Percentiles rank a stretch among this genome's conserved stretches.
Conservation (phyloP, 441 rosid species). For the Eutrema salsugineum region DNA sequence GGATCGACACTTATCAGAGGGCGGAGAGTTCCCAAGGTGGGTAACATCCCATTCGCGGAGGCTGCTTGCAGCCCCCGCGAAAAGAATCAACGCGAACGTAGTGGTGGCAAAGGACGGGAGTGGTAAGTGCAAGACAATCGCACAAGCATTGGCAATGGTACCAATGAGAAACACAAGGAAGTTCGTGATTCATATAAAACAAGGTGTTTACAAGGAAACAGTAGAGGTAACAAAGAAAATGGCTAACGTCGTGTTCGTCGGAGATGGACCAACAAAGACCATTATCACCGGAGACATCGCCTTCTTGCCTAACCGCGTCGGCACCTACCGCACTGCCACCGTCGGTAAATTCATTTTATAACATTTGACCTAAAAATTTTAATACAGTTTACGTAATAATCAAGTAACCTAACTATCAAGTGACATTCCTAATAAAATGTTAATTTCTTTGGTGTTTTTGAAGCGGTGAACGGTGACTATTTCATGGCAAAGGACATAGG, state of each 20-base stretch:
- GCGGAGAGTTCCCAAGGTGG: slow-evolving; percentile 13
- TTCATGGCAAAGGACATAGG: slow-evolving; percentile 81
- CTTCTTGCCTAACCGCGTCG: slow-evolving; percentile 37
- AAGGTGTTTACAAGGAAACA: slow-evolving; percentile 63
- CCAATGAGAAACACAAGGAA: slow-evolving; percentile 33
- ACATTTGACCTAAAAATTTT: neutral
- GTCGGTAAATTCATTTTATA: slow-evolving; percentile 39
- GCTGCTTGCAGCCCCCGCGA: slow-evolving; percentile 27
- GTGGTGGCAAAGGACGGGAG: slow-evolving; percentile 71
- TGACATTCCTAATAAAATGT: neutral
- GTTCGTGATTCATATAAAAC: slow-evolving; percentile 67
- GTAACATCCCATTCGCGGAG: neutral
- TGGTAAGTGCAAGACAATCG: slow-evolving; percentile 53
- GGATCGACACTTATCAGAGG: slow-evolving; percentile 26
- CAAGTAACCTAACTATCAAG: neutral
- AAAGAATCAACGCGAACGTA: slow-evolving; percentile 36
- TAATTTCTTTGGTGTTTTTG: neutral
- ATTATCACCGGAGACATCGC: slow-evolving; percentile 56
- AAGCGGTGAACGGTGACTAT: slow-evolving; percentile 49
- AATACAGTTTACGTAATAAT: neutral
- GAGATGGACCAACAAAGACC: slow-evolving; percentile 83
- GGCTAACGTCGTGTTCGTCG: slow-evolving; percentile 54
- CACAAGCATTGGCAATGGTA: slow-evolving; percentile 48
- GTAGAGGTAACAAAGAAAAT: slow-evolving; percentile 36
- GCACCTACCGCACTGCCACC: slow-evolving; percentile 59